Conservation (phyloP, 2,329 filamentous ascomycete genomes). For the Penicillium sp. region DNA sequence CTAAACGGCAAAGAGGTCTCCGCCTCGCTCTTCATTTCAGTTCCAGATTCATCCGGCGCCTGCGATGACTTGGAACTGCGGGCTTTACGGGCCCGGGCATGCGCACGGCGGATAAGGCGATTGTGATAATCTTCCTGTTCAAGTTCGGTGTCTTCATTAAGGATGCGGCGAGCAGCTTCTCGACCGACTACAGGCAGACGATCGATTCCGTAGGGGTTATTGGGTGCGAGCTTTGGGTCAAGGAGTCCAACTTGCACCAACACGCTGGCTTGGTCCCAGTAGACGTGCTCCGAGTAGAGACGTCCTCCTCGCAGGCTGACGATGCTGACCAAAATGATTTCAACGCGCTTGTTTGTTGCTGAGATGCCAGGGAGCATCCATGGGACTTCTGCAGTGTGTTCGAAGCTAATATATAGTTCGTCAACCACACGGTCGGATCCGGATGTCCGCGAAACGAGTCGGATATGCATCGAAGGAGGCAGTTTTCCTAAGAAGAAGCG, state of each 20-base stretch:
- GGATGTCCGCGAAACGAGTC: slow-evolving; percentile 61
- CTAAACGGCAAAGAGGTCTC: slow-evolving; percentile 18
- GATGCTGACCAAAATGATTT: slow-evolving; percentile 61
- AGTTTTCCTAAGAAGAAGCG: slow-evolving; percentile 60
- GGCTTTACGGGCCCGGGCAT: slow-evolving; percentile 20
- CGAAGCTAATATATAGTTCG: slow-evolving; percentile 62
- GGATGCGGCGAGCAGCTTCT: slow-evolving; percentile 45
- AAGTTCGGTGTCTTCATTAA: slow-evolving; percentile 42
- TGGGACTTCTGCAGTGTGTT: slow-evolving; percentile 59
- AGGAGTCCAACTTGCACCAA: slow-evolving; percentile 63
- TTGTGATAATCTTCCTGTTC: slow-evolving; percentile 43
- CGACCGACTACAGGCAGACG: slow-evolving; percentile 46
- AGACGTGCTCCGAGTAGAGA: slow-evolving; percentile 61
- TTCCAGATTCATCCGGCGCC: slow-evolving; percentile 28
- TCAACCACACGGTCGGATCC: slow-evolving; percentile 65
- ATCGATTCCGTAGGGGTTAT: slow-evolving; percentile 46
- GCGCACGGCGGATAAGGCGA: slow-evolving; percentile 32
- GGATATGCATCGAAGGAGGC: slow-evolving; percentile 56
- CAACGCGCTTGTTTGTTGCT: slow-evolving; percentile 60
- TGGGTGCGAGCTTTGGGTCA: slow-evolving; percentile 59
- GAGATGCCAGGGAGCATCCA: slow-evolving; percentile 65
- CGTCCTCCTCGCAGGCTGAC: slow-evolving; percentile 59
- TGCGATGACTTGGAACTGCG: slow-evolving; percentile 16
- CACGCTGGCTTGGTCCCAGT: slow-evolving; percentile 67
- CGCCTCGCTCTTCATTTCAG: slow-evolving; percentile 29